phyloP scores from a whole-genome alignment of 1,139 yeast species.

The Yamadazyma kanchanaburiensis region DNA sequence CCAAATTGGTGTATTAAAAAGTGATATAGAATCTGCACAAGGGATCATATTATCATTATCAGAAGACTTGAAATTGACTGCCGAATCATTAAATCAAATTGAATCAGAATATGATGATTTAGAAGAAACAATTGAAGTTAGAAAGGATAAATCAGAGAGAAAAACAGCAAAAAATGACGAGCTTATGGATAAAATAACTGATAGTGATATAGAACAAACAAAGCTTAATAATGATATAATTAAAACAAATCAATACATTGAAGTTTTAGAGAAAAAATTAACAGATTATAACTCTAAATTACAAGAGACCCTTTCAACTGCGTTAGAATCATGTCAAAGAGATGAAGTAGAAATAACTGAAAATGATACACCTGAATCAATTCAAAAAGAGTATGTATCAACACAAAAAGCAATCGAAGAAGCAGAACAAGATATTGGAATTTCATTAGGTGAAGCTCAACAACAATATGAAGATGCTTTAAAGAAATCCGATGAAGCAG shows the following conservation, averaged over 20 bases:
- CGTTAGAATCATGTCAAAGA: constrained; percentile 29
- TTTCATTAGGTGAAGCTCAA: constrained; percentile 37
- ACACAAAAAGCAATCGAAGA: constrained; percentile 32
- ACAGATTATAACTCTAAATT: constrained; percentile 11
- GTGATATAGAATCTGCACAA: constrained; percentile 20
- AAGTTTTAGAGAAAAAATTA: constrained; percentile 11
- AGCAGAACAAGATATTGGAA: constrained; percentile 35
- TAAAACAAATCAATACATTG: constrained; percentile 9
- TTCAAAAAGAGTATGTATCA: constrained; percentile 31
- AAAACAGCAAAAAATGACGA: constrained; percentile 4
- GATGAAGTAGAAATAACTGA: constrained; percentile 24
- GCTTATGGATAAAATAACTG: constrained; percentile 1
- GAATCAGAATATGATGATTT: constrained; percentile 5
- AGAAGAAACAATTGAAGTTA: constrained; percentile 4
- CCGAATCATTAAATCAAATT: constrained; percentile 3
- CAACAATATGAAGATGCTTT: constrained; percentile 24
- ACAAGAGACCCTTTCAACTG: constrained; percentile 17
- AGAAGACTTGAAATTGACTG: constrained; percentile 17
- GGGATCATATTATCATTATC: constrained; percentile 26
- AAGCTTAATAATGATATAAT: constrained; percentile 2
- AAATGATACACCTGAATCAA: constrained; percentile 34
- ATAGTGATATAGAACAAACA: not conserved
- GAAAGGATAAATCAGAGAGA: constrained; percentile 9
- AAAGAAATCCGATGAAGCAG: constrained; percentile 26
- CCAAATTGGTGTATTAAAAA: constrained; percentile 26